Percentiles rank a stretch among this genome's conserved stretches.
phyloP scores from a whole-genome alignment of 2,329 filamentous ascomycete genomes.

The Pseudocercospora musae region DNA sequence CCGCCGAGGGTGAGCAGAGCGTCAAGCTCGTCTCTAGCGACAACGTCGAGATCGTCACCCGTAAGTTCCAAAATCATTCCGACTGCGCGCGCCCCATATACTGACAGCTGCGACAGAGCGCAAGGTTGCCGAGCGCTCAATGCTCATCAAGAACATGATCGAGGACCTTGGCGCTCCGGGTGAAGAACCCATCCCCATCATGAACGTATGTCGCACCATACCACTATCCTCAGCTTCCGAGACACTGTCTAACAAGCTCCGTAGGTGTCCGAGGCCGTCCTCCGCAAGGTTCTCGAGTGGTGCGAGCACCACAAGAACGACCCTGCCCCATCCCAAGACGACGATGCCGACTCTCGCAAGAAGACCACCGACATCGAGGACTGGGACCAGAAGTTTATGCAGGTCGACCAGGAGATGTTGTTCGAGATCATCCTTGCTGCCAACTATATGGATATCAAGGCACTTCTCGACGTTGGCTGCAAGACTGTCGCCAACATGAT shows the following conservation, averaged over 20 bases:
- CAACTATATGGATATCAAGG: constrained; percentile 99
- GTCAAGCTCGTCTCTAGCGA: constrained; percentile 48
- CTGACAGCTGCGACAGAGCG: constrained; percentile 55
- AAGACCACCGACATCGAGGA: constrained; percentile 99
- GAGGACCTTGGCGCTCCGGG: constrained; percentile 74
- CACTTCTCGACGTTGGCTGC: constrained; percentile 94
- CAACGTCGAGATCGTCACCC: constrained; percentile 44
- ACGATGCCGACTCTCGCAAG: constrained; percentile 90
- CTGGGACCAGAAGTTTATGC: constrained; percentile 99
- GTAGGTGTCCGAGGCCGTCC: constrained; percentile 81
- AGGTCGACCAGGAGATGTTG: constrained; percentile 99
- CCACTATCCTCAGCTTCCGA: not conserved
- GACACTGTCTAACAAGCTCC: constrained; percentile 27
- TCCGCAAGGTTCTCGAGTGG: constrained; percentile 97
- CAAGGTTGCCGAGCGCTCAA: constrained; percentile 80
- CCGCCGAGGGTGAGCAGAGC: constrained; percentile 33
- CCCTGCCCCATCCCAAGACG: constrained; percentile 75
- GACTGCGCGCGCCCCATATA: constrained; percentile 8
- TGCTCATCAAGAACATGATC: constrained; percentile 97
- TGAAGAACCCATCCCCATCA: constrained; percentile 76
- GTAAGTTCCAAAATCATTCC: constrained; percentile 25
- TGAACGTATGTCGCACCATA: constrained; percentile 54
- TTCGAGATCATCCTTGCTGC: constrained; percentile 98
- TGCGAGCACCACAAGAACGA: constrained; percentile 93
- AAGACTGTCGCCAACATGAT: constrained; percentile 99